Percentiles rank a stretch among this genome's conserved stretches.
phyloP scores from a whole-genome alignment of 768 basidiomycete species.

The Leccinellum luteum region DNA sequence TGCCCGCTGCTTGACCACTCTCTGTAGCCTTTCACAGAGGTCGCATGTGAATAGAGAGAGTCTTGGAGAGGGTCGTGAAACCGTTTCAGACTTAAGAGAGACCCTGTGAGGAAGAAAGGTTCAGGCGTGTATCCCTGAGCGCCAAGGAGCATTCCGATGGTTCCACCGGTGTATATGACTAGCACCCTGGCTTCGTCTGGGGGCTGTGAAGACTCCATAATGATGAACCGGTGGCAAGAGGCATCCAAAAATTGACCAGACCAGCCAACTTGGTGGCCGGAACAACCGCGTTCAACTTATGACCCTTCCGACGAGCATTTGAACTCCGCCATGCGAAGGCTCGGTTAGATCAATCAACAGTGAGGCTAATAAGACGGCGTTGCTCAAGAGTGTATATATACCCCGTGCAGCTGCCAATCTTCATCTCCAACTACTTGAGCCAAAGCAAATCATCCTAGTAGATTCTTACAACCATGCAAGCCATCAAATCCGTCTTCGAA shows the following conservation, averaged over 20 bases:
- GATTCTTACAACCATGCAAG: slow-evolving; percentile 19
- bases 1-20: slow-evolving; percentile 70
- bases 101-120: slow-evolving; percentile 84
- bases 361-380: too few relatives aligned
- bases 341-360: background rate
- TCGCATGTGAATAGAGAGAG: slow-evolving; percentile 79
- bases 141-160: slow-evolving; percentile 84
- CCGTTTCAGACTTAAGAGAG: slow-evolving; percentile 74
- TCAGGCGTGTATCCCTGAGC: slow-evolving; percentile 80
- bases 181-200: slow-evolving; percentile 79
- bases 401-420: too few relatives aligned
- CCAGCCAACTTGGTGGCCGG: background rate
- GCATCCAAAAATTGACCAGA: background rate
- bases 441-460: background rate
- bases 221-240: background rate
- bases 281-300: background rate
- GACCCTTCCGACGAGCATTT: background rate
- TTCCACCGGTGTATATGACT: slow-evolving; percentile 86
- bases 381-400: too few relatives aligned
- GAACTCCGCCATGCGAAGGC: background rate
- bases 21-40: slow-evolving; percentile 75
- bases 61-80: slow-evolving; percentile 91
- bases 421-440: too few relatives aligned
- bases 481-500: slow-evolving; percentile 29
- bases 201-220: slow-evolving; percentile 50